A percentile compares a stretch with the other conserved stretches of the same genome.
These are phyloP conservation scores for Mycothermus thermophilus DNA, from an alignment of 495 filamentous ascomycete species.

Conservation along the genomic window DNA sequence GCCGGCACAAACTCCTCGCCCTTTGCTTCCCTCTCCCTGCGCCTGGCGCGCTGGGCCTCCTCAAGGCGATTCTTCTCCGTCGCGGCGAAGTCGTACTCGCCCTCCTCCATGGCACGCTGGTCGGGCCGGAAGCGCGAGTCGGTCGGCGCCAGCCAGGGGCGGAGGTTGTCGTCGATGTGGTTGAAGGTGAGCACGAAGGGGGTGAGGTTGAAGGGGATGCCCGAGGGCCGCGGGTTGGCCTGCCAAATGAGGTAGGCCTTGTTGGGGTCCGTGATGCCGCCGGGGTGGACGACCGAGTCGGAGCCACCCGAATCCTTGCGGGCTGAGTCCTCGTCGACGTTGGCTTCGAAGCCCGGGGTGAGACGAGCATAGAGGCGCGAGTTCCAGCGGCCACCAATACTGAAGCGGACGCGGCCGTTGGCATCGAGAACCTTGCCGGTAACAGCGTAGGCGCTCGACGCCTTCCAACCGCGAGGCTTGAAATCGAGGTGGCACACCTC, in stretches of 20 bases:
- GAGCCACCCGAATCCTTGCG: conserved; percentile 37
- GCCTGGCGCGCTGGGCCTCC: conserved; percentile 74
- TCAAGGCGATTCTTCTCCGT: conserved; percentile 90
- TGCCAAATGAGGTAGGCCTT: conserved; percentile 91
- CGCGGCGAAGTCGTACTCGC: conserved; percentile 84
- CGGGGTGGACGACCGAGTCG: conserved; percentile 22
- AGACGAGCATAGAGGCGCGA: conserved; percentile 91
- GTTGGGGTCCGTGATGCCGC: conserved; percentile 37
- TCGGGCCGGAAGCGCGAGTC: conserved; percentile 85
- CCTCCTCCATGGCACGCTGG: conserved; percentile 98
- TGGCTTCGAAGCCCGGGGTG: conserved; percentile 77
- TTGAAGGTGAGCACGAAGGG: conserved; percentile 94
- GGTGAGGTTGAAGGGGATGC: conserved; percentile 91
- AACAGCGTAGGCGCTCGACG: conserved; percentile 75
- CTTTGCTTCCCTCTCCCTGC: conserved; percentile 54
- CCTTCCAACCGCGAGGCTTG: conserved; percentile 91
- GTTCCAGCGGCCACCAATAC: conserved; percentile 90
- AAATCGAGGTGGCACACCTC: conserved; percentile 86
- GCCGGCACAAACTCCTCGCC: conserved; percentile 73
- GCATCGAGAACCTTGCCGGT: conserved; percentile 68
- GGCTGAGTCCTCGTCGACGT: conserved; percentile 51
- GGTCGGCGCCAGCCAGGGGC: conserved; percentile 67
- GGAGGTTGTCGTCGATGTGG: conserved; percentile 62
- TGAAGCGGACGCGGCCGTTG: conserved; percentile 64
- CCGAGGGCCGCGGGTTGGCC: conserved; percentile 61